Percentiles rank a stretch among this genome's conserved stretches.
phyloP scores from a whole-genome alignment of 148 eudicot genomes.

The Diospyros kaki region DNA sequence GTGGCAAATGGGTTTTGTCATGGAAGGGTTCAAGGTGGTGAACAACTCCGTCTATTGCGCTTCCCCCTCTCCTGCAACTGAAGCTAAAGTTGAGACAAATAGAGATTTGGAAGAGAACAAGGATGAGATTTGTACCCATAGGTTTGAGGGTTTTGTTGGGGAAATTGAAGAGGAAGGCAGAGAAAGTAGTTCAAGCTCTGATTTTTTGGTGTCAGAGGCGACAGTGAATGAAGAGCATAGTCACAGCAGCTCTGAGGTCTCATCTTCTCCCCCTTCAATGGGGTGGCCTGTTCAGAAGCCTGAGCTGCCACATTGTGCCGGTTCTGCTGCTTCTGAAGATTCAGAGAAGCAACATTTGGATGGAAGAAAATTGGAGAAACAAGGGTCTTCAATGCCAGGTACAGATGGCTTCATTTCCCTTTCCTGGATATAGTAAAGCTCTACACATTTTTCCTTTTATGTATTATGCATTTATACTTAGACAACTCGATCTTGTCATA shows the following conservation, averaged over 20 bases:
- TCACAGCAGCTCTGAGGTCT: conserved; percentile 33
- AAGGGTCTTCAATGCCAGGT: conserved; percentile 41
- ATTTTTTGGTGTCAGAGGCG: conserved; percentile 29
- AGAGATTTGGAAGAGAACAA: conserved; percentile 9
- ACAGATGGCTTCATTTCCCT: background rate
- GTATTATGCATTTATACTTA: too few relatives aligned
- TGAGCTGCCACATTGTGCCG: conserved; percentile 19
- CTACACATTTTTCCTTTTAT: too few relatives aligned
- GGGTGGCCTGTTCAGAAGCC: conserved; percentile 28
- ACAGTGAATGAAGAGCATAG: conserved; percentile 26
- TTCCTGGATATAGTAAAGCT: too few relatives aligned
- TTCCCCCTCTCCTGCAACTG: conserved; percentile 17
- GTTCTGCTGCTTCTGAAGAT: conserved; percentile 17
- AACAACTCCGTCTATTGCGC: conserved; percentile 24
- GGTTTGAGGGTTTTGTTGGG: conserved; percentile 1
- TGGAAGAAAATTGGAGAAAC: conserved; percentile 30
- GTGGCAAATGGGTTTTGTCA: conserved; percentile 14
- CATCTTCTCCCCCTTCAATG: conserved; percentile 38
- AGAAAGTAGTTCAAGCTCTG: conserved; percentile 41
- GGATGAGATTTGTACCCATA: background rate
- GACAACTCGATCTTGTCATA: too few relatives aligned
- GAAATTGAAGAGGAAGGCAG: conserved; percentile 20
- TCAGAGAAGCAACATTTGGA: conserved; percentile 13
- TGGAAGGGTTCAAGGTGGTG: conserved; percentile 17
- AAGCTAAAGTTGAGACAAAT: conserved; percentile 20